A percentile compares a stretch with the other conserved stretches of the same genome.
Conservation (phyloP, 495 filamentous ascomycete species). For the Venustampulla echinocandica region DNA sequence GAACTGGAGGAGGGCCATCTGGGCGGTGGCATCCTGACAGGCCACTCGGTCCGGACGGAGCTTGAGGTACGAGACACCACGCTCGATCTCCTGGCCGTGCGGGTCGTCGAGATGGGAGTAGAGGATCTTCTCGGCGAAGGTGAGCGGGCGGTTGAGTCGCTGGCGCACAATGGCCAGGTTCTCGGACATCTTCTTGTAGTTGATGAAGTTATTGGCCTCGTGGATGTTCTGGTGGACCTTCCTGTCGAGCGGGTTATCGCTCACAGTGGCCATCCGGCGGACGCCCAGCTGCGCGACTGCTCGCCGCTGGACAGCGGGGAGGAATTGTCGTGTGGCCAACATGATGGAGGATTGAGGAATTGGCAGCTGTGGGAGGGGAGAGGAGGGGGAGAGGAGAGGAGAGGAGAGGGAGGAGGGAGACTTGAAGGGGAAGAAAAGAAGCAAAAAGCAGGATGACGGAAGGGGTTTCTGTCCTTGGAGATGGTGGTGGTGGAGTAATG, state of each 20-base stretch:
- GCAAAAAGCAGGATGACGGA: conserved; percentile 15
- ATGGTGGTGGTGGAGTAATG: no score
- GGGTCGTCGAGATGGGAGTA: conserved; percentile 99
- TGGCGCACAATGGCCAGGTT: conserved; percentile 84
- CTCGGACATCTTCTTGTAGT: conserved; percentile 92
- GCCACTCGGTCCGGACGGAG: conserved; percentile 95
- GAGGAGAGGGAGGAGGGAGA: conserved; percentile 12
- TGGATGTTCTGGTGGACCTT: conserved; percentile 52
- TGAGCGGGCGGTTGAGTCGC: conserved; percentile 85
- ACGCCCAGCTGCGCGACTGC: conserved; percentile 37
- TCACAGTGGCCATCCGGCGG: conserved; percentile 47
- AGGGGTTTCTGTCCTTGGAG: conserved; percentile 5
- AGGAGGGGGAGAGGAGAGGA: conserved; percentile 20
- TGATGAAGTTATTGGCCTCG: conserved; percentile 50
- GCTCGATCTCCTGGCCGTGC: conserved; percentile 90
- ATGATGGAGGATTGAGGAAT: conserved; percentile 35
- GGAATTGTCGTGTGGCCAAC: conserved; percentile 47
- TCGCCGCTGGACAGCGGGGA: conserved; percentile 43
- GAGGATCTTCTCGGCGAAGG: conserved; percentile 95
- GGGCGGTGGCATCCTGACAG: conserved; percentile 98
- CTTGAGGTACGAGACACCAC: conserved; percentile 89
- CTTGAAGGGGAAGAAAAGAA: conserved; percentile 4
- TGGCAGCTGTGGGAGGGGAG: conserved; percentile 4
- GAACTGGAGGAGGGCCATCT: conserved; percentile 99
- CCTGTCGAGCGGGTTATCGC: conserved; percentile 43